phyloP scores from a whole-genome alignment of 2,329 filamentous ascomycete species.

The Colletotrichum sp. region DNA sequence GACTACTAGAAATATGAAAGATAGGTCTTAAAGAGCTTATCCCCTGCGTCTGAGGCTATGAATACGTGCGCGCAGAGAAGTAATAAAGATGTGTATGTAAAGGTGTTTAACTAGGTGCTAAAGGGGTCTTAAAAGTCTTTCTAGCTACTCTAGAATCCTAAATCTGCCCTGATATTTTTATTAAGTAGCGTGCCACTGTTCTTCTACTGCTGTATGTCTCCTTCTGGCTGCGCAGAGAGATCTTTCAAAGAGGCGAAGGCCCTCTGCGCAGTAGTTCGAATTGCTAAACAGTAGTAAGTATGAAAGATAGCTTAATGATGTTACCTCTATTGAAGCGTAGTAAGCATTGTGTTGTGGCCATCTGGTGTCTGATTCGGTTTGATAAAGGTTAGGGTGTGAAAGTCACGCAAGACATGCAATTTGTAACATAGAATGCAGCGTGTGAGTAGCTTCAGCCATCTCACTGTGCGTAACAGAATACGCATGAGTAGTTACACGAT shows the following conservation, averaged over 20 bases:
- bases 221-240: not conserved
- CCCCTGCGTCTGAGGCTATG: not conserved
- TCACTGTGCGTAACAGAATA: no score
- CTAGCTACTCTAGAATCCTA: not conserved
- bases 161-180: not conserved
- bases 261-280: not conserved
- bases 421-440: not conserved
- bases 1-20: not conserved
- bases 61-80: not conserved
- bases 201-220: not conserved
- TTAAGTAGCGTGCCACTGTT: rapidly evolving
- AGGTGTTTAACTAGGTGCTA: not conserved
- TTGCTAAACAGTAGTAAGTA: not conserved
- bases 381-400: not conserved
- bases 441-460: no score
- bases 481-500: rapidly evolving
- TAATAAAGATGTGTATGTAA: no score
- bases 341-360: rapidly evolving
- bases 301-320: not conserved
- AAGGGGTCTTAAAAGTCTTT: rapidly evolving
- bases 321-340: not conserved
- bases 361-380: no score
- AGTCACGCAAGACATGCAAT: rapidly evolving
- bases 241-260: not conserved
- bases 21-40: rapidly evolving